Evolutionary conservation across 202 grass and related monocot genomes (phyloP), one percentile per base, ranked within the genome.

Genomic region (Eragrostis tef): DNA sequence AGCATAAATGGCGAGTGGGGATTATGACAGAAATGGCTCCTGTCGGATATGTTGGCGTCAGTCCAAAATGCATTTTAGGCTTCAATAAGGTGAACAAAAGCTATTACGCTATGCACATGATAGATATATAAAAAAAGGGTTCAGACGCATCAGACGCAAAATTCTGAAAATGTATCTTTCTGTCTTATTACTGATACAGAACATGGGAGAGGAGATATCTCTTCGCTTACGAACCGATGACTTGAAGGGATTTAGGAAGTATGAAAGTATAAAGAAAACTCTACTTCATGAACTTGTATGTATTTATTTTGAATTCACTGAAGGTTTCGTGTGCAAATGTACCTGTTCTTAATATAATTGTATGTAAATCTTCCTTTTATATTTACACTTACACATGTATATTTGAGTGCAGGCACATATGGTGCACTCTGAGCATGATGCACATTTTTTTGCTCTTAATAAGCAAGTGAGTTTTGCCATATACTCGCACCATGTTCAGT

Each of bases 11-110:
- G 96, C 72, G 83, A 65, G 90, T 99, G 22, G 96, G 89, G 69
- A 88, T 95, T 74, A 95, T 99, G 96, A 93, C 92, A 24, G 95
- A 98, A 86, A 94, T 98, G 95, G 90, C 95, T 91, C 92, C 95
- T 67, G 85, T 91, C n/a, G 95, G 95, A 70, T 93, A 94, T 88
- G 95, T 94, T 41, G 95, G 95, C 7, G 76, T 98, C 71, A 94
- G 92, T 88, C 95, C 92, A 0, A 91, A 93, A 87, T 98, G 95
- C 61, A 88, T 94, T 83, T 79, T 98, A 73, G 95, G 95, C 64
- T 90, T 98, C 78, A 98, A 94, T 88, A 98, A 93, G 92, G 95
- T 95, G 26, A 81, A 61, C 62, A 81, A 52, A 53, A 94, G 7
- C 31, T 47, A 25, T 51, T 17, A 52, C 58, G 41, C 54, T 85